Evolutionary conservation across 441 rosid species (phyloP).

Genomic region (Adansonia gregorii): DNA sequence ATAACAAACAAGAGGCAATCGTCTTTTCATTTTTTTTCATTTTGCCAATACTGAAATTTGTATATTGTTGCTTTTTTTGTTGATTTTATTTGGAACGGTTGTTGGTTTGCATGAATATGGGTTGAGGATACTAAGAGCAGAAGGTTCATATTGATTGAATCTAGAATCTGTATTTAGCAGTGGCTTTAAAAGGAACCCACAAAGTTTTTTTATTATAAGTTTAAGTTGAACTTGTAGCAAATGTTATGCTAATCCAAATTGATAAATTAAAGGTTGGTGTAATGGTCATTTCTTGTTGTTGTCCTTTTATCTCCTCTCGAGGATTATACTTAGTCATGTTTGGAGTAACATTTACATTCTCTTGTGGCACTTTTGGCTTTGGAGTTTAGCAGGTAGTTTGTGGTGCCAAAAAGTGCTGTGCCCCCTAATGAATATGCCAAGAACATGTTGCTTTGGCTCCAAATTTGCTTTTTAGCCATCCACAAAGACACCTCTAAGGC

Average conservation of each 20-base stretch:
- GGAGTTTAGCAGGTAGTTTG: background rate
- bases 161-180: background rate
- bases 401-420: background rate
- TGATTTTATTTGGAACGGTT: background rate
- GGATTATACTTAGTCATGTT: background rate
- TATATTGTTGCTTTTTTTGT: background rate
- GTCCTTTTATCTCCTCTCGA: background rate
- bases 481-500: background rate
- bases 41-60: background rate
- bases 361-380: background rate
- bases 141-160: slow-evolving; percentile 10
- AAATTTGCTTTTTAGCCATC: background rate
- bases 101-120: background rate
- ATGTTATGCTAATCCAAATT: background rate
- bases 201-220: background rate
- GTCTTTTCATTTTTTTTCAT: background rate
- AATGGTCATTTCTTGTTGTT: background rate
- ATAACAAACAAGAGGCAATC: background rate
- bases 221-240: background rate
- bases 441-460: background rate
- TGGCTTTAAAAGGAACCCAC: background rate
- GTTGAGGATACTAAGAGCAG: slow-evolving; percentile 5
- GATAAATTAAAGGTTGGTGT: background rate
- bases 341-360: background rate
- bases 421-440: background rate